Evolutionary conservation across 352 stramenopile species (phyloP), one percentile per base, ranked within the genome.

Genomic region (Phytophthora podocarpi): DNA sequence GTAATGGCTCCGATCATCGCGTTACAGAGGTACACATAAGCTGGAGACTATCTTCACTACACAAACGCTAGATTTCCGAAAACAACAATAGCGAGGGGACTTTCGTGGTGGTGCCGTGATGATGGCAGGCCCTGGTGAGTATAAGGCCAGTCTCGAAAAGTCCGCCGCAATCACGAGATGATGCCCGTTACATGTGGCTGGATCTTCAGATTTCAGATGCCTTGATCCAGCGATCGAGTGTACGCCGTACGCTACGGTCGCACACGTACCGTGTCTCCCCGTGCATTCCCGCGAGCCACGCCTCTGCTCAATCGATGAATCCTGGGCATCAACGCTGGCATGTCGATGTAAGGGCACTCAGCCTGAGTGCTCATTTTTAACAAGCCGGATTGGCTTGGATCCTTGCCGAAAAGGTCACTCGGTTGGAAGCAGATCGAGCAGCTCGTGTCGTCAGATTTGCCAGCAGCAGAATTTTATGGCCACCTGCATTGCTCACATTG

Each of bases 141-240:
- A 49, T 16, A 23, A 31, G 26, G 24, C 1, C 6, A 5, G 27
- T 24, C 12, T 32, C 50, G 2, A 18, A 48, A 23, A 34, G 18
- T 23, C 9, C 37, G 52, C 52, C 52, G 32, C 40, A 49, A 60
- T 60, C 52, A 23, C n/a, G 13, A 50, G 27, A 10, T 57, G 35
- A 47, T 45, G 49, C 49, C 42, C n/a, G 31, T 3, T 8, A 42
- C 11, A 10, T 23, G 28, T 52, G 21, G 47, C 48, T 56, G 48
- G 48, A 56, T 56, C 48, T 56, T 56, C 47, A 45, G 41, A 24
- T 15, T 45, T 42, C 15, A 54, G 32, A 30, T 21, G 10, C 35
- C 20, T 46, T 24, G 30, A 43, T 55, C 31, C 21, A 28, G 34
- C 34, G 32, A 55, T 36, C 21, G 6, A 31, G 20, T 53, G 30